Evolutionary conservation across 441 rosid genomes (phyloP), one percentile per base, ranked within the genome.

Genomic region (Populus hybrid): DNA sequence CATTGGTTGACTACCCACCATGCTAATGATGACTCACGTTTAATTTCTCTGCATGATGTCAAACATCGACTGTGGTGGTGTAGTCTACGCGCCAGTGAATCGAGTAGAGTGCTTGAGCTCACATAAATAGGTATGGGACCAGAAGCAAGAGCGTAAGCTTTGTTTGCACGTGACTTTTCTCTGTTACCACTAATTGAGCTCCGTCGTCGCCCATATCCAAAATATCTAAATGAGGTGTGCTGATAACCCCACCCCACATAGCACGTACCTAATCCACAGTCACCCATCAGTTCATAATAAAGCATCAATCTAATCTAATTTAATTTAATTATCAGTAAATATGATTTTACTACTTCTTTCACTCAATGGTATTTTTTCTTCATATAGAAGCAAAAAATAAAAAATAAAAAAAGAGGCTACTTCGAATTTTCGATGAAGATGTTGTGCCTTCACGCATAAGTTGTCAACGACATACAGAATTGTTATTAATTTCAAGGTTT

Each of bases 131-230:
- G 53, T 1, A 0, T 35, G 80, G 76, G 69, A 57, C 81, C 59
- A n/a, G 42, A 9, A 6, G 9, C 21, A 21, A 34, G 42, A 67
- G 19, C 40, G 73, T 18, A 67, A 77, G 67, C 74, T 69, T 71
- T 70, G 81, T 76, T 53, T 77, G 83, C 86, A 82, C 79, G 80
- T 79, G 85, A 84, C 82, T 63, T 84, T 75, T 69, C 84, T 75
- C 79, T 72, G 82, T 78, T 74, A 30, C 86, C 86, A 83, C 88
- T 83, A 75, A 76, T 40, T 40, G 50, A 40, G 23, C 69, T 21
- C 75, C 71, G 82, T 73, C n/a, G 73, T 9, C 81, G 50, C 83
- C 74, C 46, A 16, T 9, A 19, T 64, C 36, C 3, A 78, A 76
- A 86, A 84, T 82, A 84, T 84, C 87, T 77, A 1, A 0, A 11